Evolutionary conservation across 805 yeast genomes (phyloP).

Genomic region (Candida golubevii): DNA sequence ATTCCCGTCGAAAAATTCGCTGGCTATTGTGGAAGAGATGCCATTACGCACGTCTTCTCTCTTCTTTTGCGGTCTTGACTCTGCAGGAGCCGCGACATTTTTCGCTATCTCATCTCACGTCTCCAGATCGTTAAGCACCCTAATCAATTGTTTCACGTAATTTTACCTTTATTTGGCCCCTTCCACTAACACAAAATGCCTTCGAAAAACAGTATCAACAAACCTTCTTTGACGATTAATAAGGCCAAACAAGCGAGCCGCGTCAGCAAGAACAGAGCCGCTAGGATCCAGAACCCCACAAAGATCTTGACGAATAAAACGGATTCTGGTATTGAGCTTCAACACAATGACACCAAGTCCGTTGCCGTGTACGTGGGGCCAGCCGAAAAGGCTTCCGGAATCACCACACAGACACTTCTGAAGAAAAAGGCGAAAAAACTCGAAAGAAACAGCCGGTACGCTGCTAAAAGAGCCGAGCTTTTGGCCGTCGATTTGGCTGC

Average conservation of each 20-base stretch:
- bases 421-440: constrained; percentile 76
- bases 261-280: constrained; percentile 53
- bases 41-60: too few relatives aligned
- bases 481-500: constrained; percentile 47
- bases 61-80: too few relatives aligned
- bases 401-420: constrained; percentile 62
- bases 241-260: constrained; percentile 48
- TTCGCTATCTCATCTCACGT: too few relatives aligned
- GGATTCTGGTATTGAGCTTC: constrained; percentile 23
- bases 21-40: too few relatives aligned
- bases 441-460: constrained; percentile 73
- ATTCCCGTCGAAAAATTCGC: too few relatives aligned
- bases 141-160: too few relatives aligned
- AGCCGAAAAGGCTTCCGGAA: constrained; percentile 20
- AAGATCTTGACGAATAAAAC: constrained; percentile 32
- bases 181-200: constrained; percentile 50
- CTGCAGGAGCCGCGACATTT: too few relatives aligned
- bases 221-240: constrained; percentile 60
- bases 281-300: constrained; percentile 44
- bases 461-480: constrained; percentile 50
- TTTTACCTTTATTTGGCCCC: too few relatives aligned
- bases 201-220: constrained; percentile 75
- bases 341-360: constrained; percentile 34
- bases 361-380: constrained; percentile 43
- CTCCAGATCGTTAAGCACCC: too few relatives aligned